Evolutionary conservation across 2,329 filamentous ascomycete species (phyloP).

Genomic region (Bipolaris sorokiniana): DNA sequence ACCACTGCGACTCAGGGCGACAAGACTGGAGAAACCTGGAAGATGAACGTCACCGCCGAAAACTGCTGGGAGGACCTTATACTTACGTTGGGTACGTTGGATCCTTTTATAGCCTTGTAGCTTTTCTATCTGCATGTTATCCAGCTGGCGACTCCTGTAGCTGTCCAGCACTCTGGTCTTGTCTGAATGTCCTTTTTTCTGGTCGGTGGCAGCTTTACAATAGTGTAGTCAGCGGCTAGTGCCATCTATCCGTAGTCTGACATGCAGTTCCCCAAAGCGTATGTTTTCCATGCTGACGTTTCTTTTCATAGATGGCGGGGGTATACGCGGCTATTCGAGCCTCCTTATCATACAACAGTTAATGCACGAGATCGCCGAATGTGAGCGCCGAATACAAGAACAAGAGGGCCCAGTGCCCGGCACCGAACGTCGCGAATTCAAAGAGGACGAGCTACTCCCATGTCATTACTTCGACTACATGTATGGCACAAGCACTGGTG

Average conservation of each 20-base stretch:
- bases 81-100: conserved; percentile 50
- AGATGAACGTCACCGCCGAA: conserved; percentile 45
- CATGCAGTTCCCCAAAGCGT: background rate
- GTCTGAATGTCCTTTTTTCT: no score
- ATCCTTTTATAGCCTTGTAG: background rate
- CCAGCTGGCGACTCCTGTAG: background rate
- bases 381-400: conserved; percentile 52
- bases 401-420: conserved; percentile 50
- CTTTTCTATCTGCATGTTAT: no score
- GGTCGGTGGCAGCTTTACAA: background rate
- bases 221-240: no score
- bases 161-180: no score
- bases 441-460: conserved; percentile 54
- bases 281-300: conserved; percentile 21
- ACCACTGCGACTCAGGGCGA: conserved; percentile 47
- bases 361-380: conserved; percentile 56
- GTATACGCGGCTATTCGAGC: conserved; percentile 59
- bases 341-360: conserved; percentile 56
- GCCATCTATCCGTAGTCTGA: background rate
- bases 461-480: conserved; percentile 62
- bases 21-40: conserved; percentile 54
- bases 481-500: conserved; percentile 60
- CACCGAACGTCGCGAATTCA: conserved; percentile 37
- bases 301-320: conserved; percentile 53
- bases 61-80: conserved; percentile 58